These are phyloP conservation scores for Talaromyces sp. DNA, from an alignment of 2,329 filamentous ascomycete genomes.

Conservation along the genomic window DNA sequence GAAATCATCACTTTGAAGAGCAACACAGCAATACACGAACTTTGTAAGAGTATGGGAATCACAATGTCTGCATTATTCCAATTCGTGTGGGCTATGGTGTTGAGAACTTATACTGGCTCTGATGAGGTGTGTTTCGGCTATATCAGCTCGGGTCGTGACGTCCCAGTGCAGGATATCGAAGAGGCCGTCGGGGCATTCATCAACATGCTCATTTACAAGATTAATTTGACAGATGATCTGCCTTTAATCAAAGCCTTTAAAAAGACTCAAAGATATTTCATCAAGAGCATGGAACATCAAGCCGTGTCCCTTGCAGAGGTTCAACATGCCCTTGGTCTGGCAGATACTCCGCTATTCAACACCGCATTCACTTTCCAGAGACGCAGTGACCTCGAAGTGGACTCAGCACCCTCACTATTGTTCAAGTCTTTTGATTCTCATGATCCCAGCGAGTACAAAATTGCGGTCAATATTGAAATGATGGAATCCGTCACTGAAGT, in stretches of 20 bases:
- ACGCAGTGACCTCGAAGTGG: slow-evolving; percentile 11
- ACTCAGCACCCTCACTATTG: slow-evolving; percentile 1
- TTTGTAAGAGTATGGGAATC: slow-evolving; percentile 26
- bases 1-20: slow-evolving; percentile 26
- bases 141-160: slow-evolving; percentile 38
- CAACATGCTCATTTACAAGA: slow-evolving; percentile 28
- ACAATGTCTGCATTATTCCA: slow-evolving; percentile 34
- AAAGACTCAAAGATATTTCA: slow-evolving; percentile 25
- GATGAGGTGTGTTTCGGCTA: slow-evolving; percentile 50
- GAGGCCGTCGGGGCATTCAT: slow-evolving; percentile 36
- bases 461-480: slow-evolving; percentile 32
- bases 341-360: slow-evolving; percentile 32
- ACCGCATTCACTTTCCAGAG: slow-evolving; percentile 31
- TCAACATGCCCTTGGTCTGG: slow-evolving; percentile 29
- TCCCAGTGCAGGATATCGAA: slow-evolving; percentile 36
- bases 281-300: slow-evolving; percentile 25
- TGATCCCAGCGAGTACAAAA: slow-evolving; percentile 26
- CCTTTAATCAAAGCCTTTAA: slow-evolving; percentile 26
- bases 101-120: slow-evolving; percentile 45
- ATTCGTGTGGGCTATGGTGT: slow-evolving; percentile 47
- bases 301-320: slow-evolving; percentile 26
- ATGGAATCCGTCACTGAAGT: slow-evolving; percentile 43
- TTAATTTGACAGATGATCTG: slow-evolving; percentile 29
- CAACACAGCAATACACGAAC: slow-evolving; percentile 26
- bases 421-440: slow-evolving; percentile 18